Percentiles rank a stretch among this genome's conserved stretches.
These are phyloP conservation scores for Eutrema heterophyllum DNA, from an alignment of 345 rosid species.

Conservation along the genomic window DNA sequence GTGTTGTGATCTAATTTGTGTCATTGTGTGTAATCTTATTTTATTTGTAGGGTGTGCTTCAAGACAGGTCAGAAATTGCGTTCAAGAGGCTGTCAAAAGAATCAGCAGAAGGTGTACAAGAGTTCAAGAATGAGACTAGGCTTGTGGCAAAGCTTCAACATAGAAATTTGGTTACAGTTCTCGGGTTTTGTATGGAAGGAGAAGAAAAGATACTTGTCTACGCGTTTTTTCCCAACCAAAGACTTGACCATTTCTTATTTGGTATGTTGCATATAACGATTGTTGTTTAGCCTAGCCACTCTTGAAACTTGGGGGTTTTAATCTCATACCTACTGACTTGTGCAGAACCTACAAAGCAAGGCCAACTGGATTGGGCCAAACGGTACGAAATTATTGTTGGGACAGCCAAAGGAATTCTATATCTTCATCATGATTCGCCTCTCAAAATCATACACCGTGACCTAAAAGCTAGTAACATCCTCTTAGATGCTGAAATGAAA, in stretches of 20 bases:
- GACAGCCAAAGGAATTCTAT: constrained; percentile 38
- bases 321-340: not conserved
- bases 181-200: constrained; percentile 23
- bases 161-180: constrained; percentile 13
- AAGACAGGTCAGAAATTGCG: constrained; percentile 13
- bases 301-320: not conserved
- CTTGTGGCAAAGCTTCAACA: constrained; percentile 22
- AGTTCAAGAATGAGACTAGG: constrained; percentile 19
- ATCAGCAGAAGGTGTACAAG: constrained; percentile 24
- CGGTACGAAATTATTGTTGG: constrained; percentile 37
- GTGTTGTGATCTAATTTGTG: not conserved
- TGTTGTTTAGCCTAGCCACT: too few relatives aligned
- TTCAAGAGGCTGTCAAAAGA: constrained; percentile 17
- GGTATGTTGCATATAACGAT: not conserved
- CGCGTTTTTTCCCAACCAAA: constrained; percentile 19
- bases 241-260: constrained; percentile 14
- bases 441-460: constrained; percentile 58
- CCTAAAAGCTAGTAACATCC: constrained; percentile 51
- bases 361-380: constrained; percentile 40
- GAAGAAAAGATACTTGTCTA: constrained; percentile 21
- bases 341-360: constrained; percentile 28
- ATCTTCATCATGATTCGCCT: constrained; percentile 38
- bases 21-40: not conserved
- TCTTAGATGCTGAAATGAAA: constrained; percentile 46
- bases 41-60: constrained; percentile 3